Percentiles rank a stretch among this genome's conserved stretches.
Evolutionary conservation across 495 filamentous ascomycete genomes (phyloP).

Genomic region (Podospora anserina): DNA sequence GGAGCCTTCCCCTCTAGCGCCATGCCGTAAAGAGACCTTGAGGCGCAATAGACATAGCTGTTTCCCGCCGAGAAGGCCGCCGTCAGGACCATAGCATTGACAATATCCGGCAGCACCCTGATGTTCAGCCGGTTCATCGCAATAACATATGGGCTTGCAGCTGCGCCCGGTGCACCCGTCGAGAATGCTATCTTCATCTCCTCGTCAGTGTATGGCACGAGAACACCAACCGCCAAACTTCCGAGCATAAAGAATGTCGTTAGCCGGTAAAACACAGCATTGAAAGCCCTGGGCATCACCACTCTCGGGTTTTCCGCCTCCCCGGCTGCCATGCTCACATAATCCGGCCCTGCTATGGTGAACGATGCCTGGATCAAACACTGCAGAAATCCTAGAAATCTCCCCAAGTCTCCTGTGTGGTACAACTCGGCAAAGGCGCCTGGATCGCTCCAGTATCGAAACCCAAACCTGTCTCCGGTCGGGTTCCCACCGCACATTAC

Average conservation of each 20-base stretch:
- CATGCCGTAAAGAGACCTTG: slow-evolving; percentile 70
- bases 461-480: slow-evolving; percentile 64
- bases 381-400: slow-evolving; percentile 69
- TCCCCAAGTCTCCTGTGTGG: slow-evolving; percentile 56
- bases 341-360: slow-evolving; percentile 78
- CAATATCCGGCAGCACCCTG: slow-evolving; percentile 66
- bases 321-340: slow-evolving; percentile 72
- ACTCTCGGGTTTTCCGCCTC: slow-evolving; percentile 68
- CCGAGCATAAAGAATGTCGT: slow-evolving; percentile 74
- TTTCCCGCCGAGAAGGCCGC: slow-evolving; percentile 81
- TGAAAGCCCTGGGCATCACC: slow-evolving; percentile 67
- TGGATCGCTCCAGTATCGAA: slow-evolving; percentile 70
- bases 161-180: slow-evolving; percentile 55
- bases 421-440: slow-evolving; percentile 66
- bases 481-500: slow-evolving; percentile 76
- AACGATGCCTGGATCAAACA: slow-evolving; percentile 74
- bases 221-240: slow-evolving; percentile 63
- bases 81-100: slow-evolving; percentile 74
- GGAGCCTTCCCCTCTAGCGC: slow-evolving; percentile 67
- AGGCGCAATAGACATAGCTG: slow-evolving; percentile 79
- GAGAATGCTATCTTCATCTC: slow-evolving; percentile 54
- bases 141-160: slow-evolving; percentile 81
- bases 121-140: slow-evolving; percentile 75
- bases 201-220: slow-evolving; percentile 57
- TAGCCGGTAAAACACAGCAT: slow-evolving; percentile 73